Evolutionary conservation across 495 filamentous ascomycete genomes (phyloP).

Genomic region (Stereocaulon alpinum): DNA sequence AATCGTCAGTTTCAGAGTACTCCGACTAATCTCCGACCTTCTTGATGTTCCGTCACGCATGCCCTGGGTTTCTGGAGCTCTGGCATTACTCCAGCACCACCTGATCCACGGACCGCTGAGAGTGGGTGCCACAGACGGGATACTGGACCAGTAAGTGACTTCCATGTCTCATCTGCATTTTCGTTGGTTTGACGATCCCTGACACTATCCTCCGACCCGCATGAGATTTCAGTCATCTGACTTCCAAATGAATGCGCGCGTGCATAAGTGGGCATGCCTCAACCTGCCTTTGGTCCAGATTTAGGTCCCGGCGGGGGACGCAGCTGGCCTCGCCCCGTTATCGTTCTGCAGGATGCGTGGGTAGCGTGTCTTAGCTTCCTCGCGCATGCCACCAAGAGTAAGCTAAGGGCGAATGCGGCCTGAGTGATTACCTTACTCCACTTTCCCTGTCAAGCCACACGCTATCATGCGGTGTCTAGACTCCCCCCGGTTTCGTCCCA

Average conservation of each 20-base stretch:
- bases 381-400: neutral
- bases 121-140: constrained; percentile 62
- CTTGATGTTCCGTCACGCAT: constrained; percentile 64
- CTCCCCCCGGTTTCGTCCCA: neutral
- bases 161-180: constrained; percentile 22
- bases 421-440: neutral
- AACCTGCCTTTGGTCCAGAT: constrained; percentile 2
- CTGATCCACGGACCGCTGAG: constrained; percentile 59
- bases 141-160: constrained; percentile 77
- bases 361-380: neutral
- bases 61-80: constrained; percentile 70
- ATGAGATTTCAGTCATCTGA: constrained; percentile 63
- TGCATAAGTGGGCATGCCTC: constrained; percentile 14
- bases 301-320: constrained; percentile 14
- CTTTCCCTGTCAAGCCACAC: constrained; percentile 6
- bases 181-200: constrained; percentile 22
- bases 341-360: constrained; percentile 28
- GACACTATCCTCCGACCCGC: constrained; percentile 38
- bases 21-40: constrained; percentile 57
- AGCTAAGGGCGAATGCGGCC: neutral
- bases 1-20: constrained; percentile 62
- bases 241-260: constrained; percentile 30
- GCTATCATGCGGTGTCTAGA: neutral
- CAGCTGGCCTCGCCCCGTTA: constrained; percentile 26
- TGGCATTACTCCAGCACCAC: constrained; percentile 63